Evolutionary conservation across 495 filamentous ascomycete genomes (phyloP), one percentile per base, ranked within the genome.

Genomic region (Podospora fimiseda): DNA sequence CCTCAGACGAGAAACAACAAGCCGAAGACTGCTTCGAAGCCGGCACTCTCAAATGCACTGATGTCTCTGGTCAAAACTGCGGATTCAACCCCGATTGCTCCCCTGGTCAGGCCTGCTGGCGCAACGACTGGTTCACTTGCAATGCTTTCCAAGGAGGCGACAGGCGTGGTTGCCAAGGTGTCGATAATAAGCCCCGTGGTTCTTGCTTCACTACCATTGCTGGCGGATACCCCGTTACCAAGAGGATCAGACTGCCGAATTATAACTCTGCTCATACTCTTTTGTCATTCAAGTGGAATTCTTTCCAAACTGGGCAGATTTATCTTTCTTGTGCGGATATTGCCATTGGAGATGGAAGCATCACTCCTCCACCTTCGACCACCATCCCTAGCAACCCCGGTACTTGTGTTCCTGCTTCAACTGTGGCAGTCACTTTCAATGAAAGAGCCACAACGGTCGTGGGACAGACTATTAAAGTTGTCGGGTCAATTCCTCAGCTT

Each of bases 41-140:
- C 3, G 76, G 76, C 5, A 63, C 72, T 7, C 68, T 81, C 2
- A 58, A 63, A 1, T 81, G 78, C 66, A 74, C 70, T 0, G 76
- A 79, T 55, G 78, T 81, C 2, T 43, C 62, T 36, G 78, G 78
- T 5, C 78, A 81, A 64, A 47, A 44, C 9, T 81, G 77, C 64
- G 72, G 62, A 7, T 81, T 72, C 64, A 80, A 60, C 58, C 68
- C 76, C 1, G 77, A 81, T 61, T 81, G 78, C 60, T 50, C 61
- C 0, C 49, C 52, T 21, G 75, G 61, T 5, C 63, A 78, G 60
- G 58, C 66, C 1, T 81, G 78, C 65, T 76, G 68, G 55, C 64
- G 75, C 8, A 78, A 80, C 58, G 76, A 81, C 65, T 80, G 77
- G 78, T 80, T 78, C 52, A 81, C 77, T 4, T 80, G 77, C 67